Percentiles rank a stretch among this genome's conserved stretches.
Conservation (phyloP, 2,329 filamentous ascomycete genomes). For the Fusarium mangiferae region DNA sequence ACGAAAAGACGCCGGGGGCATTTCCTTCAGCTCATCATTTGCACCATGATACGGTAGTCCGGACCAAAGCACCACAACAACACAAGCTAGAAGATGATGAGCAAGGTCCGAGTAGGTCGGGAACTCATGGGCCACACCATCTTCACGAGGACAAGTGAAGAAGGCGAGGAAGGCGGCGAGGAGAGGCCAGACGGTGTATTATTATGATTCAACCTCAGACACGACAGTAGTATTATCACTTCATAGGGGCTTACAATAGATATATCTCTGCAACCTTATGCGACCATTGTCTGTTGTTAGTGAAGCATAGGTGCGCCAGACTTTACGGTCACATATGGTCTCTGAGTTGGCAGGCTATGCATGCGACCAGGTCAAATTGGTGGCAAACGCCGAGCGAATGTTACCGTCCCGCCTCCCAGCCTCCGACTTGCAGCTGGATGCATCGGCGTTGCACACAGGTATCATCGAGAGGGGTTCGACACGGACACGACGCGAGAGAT, state of each 20-base stretch:
- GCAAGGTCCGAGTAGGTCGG: conserved; percentile 1
- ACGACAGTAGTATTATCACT: conserved; percentile 33
- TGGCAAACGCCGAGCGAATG: neutral
- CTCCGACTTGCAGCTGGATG: conserved; percentile 29
- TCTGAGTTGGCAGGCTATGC: conserved; percentile 22
- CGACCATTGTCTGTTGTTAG: neutral
- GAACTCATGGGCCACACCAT: conserved; percentile 18
- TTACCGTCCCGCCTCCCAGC: conserved; percentile 22
- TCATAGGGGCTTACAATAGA: conserved; percentile 24
- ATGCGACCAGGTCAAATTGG: conserved; percentile 7
- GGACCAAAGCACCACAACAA: neutral
- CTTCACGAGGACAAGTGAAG: conserved; percentile 30
- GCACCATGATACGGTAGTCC: conserved; percentile 16
- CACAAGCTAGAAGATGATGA: conserved; percentile 34
- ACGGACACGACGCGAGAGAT: conserved; percentile 39
- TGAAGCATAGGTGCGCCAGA: neutral
- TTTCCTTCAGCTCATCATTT: conserved; percentile 26
- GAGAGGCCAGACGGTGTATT: neutral
- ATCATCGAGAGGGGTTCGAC: conserved; percentile 27
- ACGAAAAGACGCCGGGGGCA: conserved; percentile 6
- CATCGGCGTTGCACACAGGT: conserved; percentile 23
- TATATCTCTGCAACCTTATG: conserved; percentile 6
- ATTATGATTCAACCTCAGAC: conserved; percentile 21
- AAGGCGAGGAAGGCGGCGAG: neutral
- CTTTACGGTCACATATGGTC: neutral